Base-by-base conservation (phyloP, 148 eudicot species). In the Rhododendron ovatum region DNA sequence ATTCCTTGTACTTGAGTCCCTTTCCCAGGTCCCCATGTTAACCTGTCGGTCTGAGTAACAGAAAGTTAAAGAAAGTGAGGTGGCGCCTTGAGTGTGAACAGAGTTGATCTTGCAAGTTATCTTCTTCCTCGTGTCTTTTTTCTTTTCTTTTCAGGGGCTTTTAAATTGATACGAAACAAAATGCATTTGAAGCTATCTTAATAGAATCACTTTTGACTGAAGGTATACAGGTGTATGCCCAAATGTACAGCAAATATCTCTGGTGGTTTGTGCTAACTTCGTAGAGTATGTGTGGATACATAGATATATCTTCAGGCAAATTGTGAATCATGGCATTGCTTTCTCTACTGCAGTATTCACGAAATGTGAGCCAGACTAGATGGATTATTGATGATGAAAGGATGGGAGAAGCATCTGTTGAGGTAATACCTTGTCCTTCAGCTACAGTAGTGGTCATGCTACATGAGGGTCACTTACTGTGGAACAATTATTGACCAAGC, bases 311-410 rank as follows among this genome's bases (percentile, higher is more conserved):
- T n/a, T 33, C 39, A 59, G n/a, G 76, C 28, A 45, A 48, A 18
- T 65, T 67, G 59, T 4, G 73, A 75, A 28, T 88, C 81, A 89
- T 50, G 41, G 45, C 47, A 14, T 41, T 87, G 53, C 74, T 76
- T 4, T 84, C 55, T 88, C 35, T 83, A 61, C 82, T 92, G 94
- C 93, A 97, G 99, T 91, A 88, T 86, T 95, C 98, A 35, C 92
- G 99, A 86, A 95, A 97, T 86, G 98, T 97, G 86, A 97, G 99
- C 88, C 99, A 97, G 90, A 86, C 95, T 61, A 92, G 98, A 65
- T 97, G 99, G 99, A 92, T 97, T 83, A 94, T 97, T 86, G 99
- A 94, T 86, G 99, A 94, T 82, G 99, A 97, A 87, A 93, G 99
- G 87, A 93, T 91, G 95, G 99, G 99, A 85, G 99, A 97, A 90